Conservation (phyloP, 2,329 filamentous ascomycete genomes). For the Colletotrichum phormii region DNA sequence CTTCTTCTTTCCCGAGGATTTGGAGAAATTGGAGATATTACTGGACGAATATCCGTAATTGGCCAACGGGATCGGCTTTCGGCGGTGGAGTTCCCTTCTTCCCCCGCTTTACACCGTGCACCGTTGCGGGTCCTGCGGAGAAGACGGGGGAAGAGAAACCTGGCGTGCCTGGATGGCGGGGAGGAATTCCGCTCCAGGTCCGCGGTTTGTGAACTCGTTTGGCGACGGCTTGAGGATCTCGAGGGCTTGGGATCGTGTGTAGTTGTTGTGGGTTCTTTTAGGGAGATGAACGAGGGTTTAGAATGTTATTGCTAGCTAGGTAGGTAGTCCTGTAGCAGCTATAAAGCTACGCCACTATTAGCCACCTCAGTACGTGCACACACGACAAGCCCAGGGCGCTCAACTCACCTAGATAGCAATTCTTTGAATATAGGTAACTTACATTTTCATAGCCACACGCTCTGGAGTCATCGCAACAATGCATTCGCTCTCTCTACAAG, state of each 20-base stretch:
- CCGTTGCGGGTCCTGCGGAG: background rate
- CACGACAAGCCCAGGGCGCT: too few species aligned
- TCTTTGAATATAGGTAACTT: too few species aligned
- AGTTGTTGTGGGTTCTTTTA: background rate
- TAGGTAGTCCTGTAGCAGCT: too few species aligned
- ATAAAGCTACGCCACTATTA: too few species aligned
- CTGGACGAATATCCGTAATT: background rate
- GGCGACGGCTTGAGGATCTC: constrained; percentile 8
- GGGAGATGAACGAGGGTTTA: too few species aligned
- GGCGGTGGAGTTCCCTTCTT: background rate
- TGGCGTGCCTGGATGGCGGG: background rate
- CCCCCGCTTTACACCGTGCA: background rate
- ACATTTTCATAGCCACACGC: too few species aligned
- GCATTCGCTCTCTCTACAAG: too few species aligned
- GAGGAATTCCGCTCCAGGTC: constrained; percentile 21
- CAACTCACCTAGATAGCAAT: too few species aligned
- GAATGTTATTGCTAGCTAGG: too few species aligned
- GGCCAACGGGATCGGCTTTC: background rate
- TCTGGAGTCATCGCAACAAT: too few species aligned
- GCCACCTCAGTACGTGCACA: too few species aligned
- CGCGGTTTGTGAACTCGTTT: constrained; percentile 18
- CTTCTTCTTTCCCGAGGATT: background rate
- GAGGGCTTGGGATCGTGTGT: background rate
- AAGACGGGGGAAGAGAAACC: background rate
- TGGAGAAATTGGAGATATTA: background rate